Evolutionary conservation across 768 basidiomycete genomes (phyloP).

Genomic region (Hericium rajendrae): DNA sequence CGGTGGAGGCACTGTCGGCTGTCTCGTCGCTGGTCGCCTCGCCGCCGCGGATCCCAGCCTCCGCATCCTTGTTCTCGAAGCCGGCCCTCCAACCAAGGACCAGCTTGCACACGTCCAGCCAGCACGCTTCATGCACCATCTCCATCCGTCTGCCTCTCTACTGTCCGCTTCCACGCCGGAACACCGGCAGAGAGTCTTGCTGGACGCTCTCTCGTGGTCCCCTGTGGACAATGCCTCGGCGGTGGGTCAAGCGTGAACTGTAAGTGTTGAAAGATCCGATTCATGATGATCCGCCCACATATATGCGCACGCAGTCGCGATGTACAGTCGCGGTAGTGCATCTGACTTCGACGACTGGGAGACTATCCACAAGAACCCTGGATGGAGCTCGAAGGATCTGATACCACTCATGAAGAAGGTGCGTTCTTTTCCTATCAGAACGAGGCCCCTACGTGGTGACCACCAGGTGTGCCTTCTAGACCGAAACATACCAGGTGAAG

Average conservation of each 20-base stretch:
- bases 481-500: constrained; percentile 29
- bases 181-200: constrained; percentile 32
- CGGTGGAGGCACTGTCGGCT: constrained; percentile 40
- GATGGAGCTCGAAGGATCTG: constrained; percentile 49
- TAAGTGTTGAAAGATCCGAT: constrained; percentile 15
- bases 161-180: constrained; percentile 32
- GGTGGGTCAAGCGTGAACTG: constrained; percentile 58
- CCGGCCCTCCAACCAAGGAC: constrained; percentile 42
- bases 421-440: not conserved
- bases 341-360: constrained; percentile 64
- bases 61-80: constrained; percentile 52
- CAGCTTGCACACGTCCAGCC: constrained; percentile 41
- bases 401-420: constrained; percentile 54
- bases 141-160: constrained; percentile 27
- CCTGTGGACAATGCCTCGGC: constrained; percentile 41
- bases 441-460: too few relatives aligned
- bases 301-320: constrained; percentile 21
- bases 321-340: constrained; percentile 48
- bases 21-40: constrained; percentile 48
- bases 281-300: constrained; percentile 17
- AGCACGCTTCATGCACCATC: constrained; percentile 36
- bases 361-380: constrained; percentile 35
- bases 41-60: constrained; percentile 41
- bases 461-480: constrained; percentile 12
- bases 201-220: constrained; percentile 35